phyloP scores from a whole-genome alignment of 2,329 filamentous ascomycete species.

The Drechslera avenae region DNA sequence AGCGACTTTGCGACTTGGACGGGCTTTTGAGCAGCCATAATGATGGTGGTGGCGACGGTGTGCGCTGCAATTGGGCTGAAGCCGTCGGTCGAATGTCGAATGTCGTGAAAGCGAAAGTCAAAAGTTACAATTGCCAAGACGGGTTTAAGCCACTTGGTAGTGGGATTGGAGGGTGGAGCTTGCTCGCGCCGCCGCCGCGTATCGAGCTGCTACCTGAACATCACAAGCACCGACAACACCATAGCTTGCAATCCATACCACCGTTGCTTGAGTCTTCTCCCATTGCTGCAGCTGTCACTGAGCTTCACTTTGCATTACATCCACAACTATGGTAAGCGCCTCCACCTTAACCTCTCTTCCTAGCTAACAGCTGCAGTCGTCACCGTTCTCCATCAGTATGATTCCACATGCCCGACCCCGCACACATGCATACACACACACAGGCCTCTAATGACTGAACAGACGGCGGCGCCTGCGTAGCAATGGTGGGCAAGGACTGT shows the following conservation, averaged over 20 bases:
- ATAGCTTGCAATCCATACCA: background rate
- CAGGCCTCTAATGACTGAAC: slow-evolving; percentile 13
- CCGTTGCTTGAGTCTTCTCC: background rate
- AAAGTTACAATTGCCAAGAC: slow-evolving; percentile 22
- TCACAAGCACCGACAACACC: slow-evolving; percentile 10
- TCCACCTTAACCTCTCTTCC: slow-evolving; percentile 5
- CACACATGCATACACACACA: background rate
- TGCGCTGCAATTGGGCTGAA: slow-evolving; percentile 6
- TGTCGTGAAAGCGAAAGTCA: background rate
- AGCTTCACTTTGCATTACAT: slow-evolving; percentile 13
- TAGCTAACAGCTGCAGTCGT: slow-evolving; percentile 65
- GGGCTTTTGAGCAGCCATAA: slow-evolving; percentile 41
- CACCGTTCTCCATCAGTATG: slow-evolving; percentile 93
- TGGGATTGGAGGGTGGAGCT: slow-evolving; percentile 13
- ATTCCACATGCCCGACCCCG: slow-evolving; percentile 12
- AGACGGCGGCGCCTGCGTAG: slow-evolving; percentile 92
- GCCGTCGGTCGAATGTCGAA: background rate
- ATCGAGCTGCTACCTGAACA: slow-evolving; percentile 25
- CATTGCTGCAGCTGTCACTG: background rate
- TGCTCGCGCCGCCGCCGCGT: slow-evolving; percentile 23
- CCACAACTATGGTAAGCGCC: slow-evolving; percentile 48
- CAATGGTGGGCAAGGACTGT: slow-evolving; percentile 99
- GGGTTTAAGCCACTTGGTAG: slow-evolving; percentile 6
- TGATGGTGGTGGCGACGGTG: slow-evolving; percentile 11
- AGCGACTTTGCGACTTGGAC: slow-evolving; percentile 70